Conservation (phyloP, 2,329 filamentous ascomycete genomes). For the Graphilbum sp. region DNA sequence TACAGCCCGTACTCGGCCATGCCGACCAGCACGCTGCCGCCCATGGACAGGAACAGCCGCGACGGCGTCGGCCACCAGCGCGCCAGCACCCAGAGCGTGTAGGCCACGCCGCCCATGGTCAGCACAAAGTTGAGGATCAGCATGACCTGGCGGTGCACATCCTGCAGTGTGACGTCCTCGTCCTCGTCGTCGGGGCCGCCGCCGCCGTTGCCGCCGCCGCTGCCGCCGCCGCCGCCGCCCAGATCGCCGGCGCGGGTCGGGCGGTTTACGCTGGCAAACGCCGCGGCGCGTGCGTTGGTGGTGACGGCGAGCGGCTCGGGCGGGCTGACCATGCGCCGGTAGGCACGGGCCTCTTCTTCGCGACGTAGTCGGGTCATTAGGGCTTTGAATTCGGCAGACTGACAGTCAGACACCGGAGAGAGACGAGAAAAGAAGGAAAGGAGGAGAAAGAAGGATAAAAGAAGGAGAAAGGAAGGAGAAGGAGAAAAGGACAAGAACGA, state of each 20-base stretch:
- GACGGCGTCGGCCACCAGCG: slow-evolving; percentile 60
- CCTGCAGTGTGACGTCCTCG: slow-evolving; percentile 52
- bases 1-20: slow-evolving; percentile 68
- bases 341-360: slow-evolving; percentile 67
- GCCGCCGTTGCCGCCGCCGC: neutral
- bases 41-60: slow-evolving; percentile 54
- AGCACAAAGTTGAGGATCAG: slow-evolving; percentile 82
- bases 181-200: slow-evolving; percentile 18
- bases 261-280: slow-evolving; percentile 37
- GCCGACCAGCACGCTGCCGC: slow-evolving; percentile 51
- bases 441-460: slow-evolving; percentile 3
- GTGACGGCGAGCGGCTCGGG: slow-evolving; percentile 6
- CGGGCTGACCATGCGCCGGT: slow-evolving; percentile 64
- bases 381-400: slow-evolving; percentile 71
- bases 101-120: slow-evolving; percentile 65
- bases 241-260: slow-evolving; percentile 27
- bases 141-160: slow-evolving; percentile 66
- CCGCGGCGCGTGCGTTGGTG: slow-evolving; percentile 27
- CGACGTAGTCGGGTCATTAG: slow-evolving; percentile 73
- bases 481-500: neutral
- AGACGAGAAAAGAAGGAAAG: neutral
- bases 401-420: slow-evolving; percentile 6
- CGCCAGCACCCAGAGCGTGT: slow-evolving; percentile 62
- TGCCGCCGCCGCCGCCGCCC: slow-evolving; percentile 9
- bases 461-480: neutral